Percentiles rank a stretch among this genome's conserved stretches.
These are phyloP conservation scores for Cadophora malorum DNA, from an alignment of 2,329 filamentous ascomycete genomes.

Conservation along the genomic window DNA sequence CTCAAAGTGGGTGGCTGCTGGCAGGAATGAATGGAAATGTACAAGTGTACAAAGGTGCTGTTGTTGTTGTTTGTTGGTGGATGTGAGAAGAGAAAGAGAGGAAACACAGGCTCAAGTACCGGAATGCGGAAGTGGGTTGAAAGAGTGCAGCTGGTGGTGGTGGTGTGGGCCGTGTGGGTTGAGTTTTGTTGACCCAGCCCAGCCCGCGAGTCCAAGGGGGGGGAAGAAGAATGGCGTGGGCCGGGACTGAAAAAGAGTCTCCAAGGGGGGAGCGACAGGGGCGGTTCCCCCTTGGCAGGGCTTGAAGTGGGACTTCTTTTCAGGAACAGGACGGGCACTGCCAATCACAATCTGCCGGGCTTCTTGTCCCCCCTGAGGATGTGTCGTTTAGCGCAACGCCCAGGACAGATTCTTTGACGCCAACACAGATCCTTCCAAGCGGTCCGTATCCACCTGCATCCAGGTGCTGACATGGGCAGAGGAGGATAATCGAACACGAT, in stretches of 20 bases:
- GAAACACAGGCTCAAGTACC: slow-evolving; percentile 7
- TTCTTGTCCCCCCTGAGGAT: background rate
- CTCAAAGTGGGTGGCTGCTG: slow-evolving; percentile 20
- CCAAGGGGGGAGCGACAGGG: background rate
- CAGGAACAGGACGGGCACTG: slow-evolving; percentile 2
- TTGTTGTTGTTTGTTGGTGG: background rate
- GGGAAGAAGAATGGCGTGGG: background rate
- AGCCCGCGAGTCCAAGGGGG: background rate
- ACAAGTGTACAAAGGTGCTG: slow-evolving; percentile 19
- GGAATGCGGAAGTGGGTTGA: slow-evolving; percentile 6
- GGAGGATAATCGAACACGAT: background rate
- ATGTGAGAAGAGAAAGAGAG: background rate
- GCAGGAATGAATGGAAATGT: slow-evolving; percentile 26
- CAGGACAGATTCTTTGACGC: slow-evolving; percentile 10
- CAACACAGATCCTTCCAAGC: slow-evolving; percentile 15
- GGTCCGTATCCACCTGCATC: background rate
- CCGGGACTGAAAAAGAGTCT: background rate
- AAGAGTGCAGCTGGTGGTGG: background rate
- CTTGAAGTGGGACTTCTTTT: slow-evolving; percentile 4
- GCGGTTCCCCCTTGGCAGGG: slow-evolving; percentile 8
- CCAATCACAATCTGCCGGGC: slow-evolving; percentile 8
- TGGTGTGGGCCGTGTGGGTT: background rate
- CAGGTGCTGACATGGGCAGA: background rate
- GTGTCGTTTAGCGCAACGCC: background rate
- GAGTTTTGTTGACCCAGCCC: slow-evolving; percentile 6